Evolutionary conservation across 441 rosid genomes (phyloP), one percentile per base, ranked within the genome.

Genomic region (Geranium incanum): DNA sequence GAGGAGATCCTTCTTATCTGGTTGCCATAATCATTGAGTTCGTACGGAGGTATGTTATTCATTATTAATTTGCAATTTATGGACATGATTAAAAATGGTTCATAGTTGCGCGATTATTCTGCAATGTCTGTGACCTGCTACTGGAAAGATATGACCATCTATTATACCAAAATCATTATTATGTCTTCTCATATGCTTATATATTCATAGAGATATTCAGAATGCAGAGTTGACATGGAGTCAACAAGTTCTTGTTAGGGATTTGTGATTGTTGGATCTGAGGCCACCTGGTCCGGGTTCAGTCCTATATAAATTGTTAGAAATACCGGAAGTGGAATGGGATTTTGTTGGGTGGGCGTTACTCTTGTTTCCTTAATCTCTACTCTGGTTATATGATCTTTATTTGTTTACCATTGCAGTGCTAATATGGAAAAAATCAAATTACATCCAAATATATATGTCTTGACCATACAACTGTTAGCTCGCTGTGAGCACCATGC

Each of bases 1-100:
- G 75, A 36, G 98, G 88, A 69, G 98, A 92, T 79, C 86, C 94
- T 16, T 91, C 92, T 12, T 95, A 92, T 86, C 81, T 95, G 60
- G 85, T 92, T 77, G 78, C 93, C 60, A 86, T 95, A 76, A 85
- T 95, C 69, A 79, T 88, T 2, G 98, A 95, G 85, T 88, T 91
- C 85, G 86, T 92, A 16, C 93, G 89, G 74, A 86, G 98, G 99
- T 95, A 87, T 63, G 80, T 15, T 55, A 65, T 38, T 55, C n/a
- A 45, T 33, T 28, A 11, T 45, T 18, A 33, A n/a, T 73, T 73
- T 60, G 15, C 33, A 19, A 4, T 7, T 48, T 11, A 9, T 18
- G 52, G 39, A 37, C 70, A 43, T 66, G 38, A 52, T 41, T 68
- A 1, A 45, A 74, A 43, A 71, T 48, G 64, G 37, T 66, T 12